Conservation (phyloP, 805 yeast genomes). For the Candida pseudoglaebosa region DNA sequence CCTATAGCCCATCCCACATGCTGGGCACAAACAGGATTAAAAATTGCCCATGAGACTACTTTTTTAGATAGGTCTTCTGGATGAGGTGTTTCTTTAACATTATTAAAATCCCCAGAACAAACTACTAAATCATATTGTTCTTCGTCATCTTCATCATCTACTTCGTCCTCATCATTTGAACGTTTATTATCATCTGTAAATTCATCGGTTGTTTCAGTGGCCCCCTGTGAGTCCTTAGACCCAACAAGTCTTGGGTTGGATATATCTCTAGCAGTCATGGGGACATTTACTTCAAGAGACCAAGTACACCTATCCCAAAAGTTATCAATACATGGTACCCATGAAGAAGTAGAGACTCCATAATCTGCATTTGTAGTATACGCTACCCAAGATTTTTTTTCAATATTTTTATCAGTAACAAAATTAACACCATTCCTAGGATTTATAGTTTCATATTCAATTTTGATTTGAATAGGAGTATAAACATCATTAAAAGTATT, state of each 20-base stretch:
- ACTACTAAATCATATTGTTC: slow-evolving; percentile 53
- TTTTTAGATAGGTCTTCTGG: slow-evolving; percentile 73
- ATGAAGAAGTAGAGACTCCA: slow-evolving; percentile 82
- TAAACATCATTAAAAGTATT: slow-evolving; percentile 41
- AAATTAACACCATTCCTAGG: slow-evolving; percentile 76
- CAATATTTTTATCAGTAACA: slow-evolving; percentile 54
- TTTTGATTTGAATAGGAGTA: slow-evolving; percentile 68
- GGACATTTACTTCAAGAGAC: slow-evolving; percentile 85
- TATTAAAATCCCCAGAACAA: slow-evolving; percentile 66
- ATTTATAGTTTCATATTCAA: slow-evolving; percentile 61
- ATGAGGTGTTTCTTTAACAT: slow-evolving; percentile 68
- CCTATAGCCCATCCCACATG: slow-evolving; percentile 96
- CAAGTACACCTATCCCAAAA: slow-evolving; percentile 86
- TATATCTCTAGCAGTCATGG: slow-evolving; percentile 73
- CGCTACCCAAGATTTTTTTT: slow-evolving; percentile 67
- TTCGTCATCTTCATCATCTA: slow-evolving; percentile 43
- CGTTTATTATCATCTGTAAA: slow-evolving; percentile 11
- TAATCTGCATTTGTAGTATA: slow-evolving; percentile 78
- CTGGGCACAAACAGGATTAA: slow-evolving; percentile 87
- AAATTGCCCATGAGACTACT: slow-evolving; percentile 64
- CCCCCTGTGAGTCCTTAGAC: slow-evolving; percentile 17
- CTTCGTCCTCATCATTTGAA: slow-evolving; percentile 35
- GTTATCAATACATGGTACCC: slow-evolving; percentile 96
- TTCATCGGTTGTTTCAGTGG: slow-evolving; percentile 11
- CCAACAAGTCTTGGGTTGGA: slow-evolving; percentile 46